phyloP scores from a whole-genome alignment of 495 filamentous ascomycete genomes.

The Talaromyces borbonicus region DNA sequence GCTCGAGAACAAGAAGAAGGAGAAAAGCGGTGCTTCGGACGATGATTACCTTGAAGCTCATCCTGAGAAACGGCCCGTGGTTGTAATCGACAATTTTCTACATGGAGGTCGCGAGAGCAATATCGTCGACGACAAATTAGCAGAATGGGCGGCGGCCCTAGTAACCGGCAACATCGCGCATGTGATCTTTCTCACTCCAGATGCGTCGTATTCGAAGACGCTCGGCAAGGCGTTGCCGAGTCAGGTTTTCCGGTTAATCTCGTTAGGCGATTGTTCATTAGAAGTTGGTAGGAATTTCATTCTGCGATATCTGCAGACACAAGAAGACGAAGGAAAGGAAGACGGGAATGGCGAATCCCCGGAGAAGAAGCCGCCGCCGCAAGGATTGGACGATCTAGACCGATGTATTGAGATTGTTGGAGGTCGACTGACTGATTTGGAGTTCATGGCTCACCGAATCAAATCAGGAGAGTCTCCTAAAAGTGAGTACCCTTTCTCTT shows the following conservation, averaged over 20 bases:
- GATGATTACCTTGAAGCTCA: constrained; percentile 91
- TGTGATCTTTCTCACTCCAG: constrained; percentile 93
- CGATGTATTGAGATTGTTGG: constrained; percentile 72
- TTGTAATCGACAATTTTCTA: constrained; percentile 92
- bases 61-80: constrained; percentile 71
- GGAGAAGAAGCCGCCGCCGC: constrained; percentile 16
- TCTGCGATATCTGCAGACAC: constrained; percentile 63
- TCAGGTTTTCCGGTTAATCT: constrained; percentile 77
- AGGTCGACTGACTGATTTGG: constrained; percentile 86
- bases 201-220: constrained; percentile 80
- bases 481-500: constrained; percentile 21
- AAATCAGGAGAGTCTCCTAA: constrained; percentile 78
- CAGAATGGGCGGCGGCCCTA: constrained; percentile 85
- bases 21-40: constrained; percentile 58
- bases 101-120: constrained; percentile 63
- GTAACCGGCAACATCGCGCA: constrained; percentile 87
- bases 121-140: constrained; percentile 80
- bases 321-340: constrained; percentile 28
- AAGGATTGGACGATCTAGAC: constrained; percentile 58
- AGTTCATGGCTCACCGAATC: constrained; percentile 84
- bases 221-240: constrained; percentile 82
- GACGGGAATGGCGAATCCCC: constrained; percentile 18
- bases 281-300: constrained; percentile 84
- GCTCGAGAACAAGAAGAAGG: constrained; percentile 55
- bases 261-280: constrained; percentile 74